A percentile compares a stretch with the other conserved stretches of the same genome.
Evolutionary conservation across 2,329 filamentous ascomycete genomes (phyloP).

Genomic region (Arthrinium phaeospermum): DNA sequence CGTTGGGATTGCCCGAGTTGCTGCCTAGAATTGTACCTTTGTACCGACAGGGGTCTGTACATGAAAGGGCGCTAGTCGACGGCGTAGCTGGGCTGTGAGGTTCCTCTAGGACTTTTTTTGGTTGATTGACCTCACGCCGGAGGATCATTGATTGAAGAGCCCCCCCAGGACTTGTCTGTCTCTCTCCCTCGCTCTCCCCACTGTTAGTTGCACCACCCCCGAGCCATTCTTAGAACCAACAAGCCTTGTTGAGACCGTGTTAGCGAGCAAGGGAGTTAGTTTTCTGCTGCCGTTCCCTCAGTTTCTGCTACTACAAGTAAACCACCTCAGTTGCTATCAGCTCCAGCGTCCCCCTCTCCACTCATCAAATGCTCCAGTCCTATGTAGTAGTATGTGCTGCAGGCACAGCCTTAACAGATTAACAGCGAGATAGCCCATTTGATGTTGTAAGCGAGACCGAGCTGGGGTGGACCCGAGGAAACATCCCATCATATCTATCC

Average conservation of each 20-base stretch:
- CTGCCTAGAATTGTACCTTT: constrained; percentile 16
- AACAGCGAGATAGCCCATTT: neutral
- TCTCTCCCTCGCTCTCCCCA: too few species aligned
- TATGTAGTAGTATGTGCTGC: neutral
- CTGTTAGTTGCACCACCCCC: neutral
- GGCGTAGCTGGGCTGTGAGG: constrained; percentile 15
- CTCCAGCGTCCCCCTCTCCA: neutral
- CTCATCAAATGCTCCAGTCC: neutral
- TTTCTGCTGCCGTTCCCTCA: neutral
- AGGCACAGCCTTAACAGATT: constrained; percentile 12
- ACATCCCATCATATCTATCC: neutral
- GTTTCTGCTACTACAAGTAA: neutral
- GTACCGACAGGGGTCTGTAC: constrained; percentile 1
- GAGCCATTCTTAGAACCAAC: neutral
- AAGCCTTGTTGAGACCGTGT: neutral
- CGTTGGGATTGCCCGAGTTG: constrained; percentile 15
- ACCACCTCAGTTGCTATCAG: neutral
- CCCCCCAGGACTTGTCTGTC: neutral
- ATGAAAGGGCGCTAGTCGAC: neutral
- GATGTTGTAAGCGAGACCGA: neutral
- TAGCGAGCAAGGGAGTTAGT: neutral
- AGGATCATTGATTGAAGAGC: neutral
- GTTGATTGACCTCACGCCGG: neutral
- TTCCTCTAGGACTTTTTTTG: constrained; percentile 11
- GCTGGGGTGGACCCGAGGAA: neutral